phyloP scores from a whole-genome alignment of 148 eudicot species.

The Vaccinium corymbosum region DNA sequence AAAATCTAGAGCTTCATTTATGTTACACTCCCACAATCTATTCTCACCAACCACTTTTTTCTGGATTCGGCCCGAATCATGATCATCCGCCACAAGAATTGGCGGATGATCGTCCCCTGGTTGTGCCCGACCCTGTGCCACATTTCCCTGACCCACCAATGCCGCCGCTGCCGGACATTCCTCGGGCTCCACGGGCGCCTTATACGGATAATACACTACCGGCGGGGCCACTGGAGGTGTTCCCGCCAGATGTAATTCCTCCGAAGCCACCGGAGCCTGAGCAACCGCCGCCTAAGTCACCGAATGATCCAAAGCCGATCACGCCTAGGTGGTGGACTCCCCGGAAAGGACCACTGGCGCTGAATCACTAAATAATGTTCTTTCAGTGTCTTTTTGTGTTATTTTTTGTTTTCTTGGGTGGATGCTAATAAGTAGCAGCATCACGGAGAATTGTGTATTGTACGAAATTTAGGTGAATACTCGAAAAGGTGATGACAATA shows the following conservation, averaged over 20 bases:
- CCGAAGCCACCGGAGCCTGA: background rate
- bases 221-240: no score
- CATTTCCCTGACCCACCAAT: background rate
- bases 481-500: no score
- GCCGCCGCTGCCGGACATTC: background rate
- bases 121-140: background rate
- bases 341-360: background rate
- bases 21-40: no score
- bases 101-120: background rate
- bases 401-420: background rate
- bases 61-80: background rate
- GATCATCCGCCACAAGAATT: no score
- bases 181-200: no score
- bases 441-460: no score
- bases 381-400: no score
- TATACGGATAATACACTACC: background rate
- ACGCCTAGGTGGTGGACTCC: background rate
- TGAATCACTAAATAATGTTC: background rate
- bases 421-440: no score
- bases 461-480: no score
- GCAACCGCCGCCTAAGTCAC: background rate
- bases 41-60: background rate
- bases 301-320: background rate
- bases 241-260: background rate
- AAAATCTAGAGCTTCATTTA: no score